Base-by-base conservation (phyloP, 306 rosid species). In the Lablab purpureus region DNA sequence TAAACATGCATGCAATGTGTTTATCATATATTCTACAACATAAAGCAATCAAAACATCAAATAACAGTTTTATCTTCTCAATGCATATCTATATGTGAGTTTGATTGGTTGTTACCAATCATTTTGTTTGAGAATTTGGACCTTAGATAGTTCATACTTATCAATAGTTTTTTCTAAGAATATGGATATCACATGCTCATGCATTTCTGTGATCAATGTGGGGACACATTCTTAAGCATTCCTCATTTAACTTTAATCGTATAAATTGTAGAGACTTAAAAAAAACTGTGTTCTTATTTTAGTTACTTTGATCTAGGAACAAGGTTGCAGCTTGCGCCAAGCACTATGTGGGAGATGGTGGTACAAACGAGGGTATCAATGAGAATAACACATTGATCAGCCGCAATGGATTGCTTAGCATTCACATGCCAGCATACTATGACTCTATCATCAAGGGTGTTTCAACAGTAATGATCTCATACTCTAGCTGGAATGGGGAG, bases 321-420 rank as follows among this genome's bases (percentile, higher is more conserved):
- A 95, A 95, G 84, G 91, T 95, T 82, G 97, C 96, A 25, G 99
- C 99, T 62, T 95, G 99, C 82, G 98, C 97, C 55, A 95, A 95
- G 94, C 99, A 95, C 79, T 95, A 71, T 46, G 66, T 95, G 52
- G 99, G 99, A 80, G 99, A 95, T 77, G 99, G 99, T 47, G 99
- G 99, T 80, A 95, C 99, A 17, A 89, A 66, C 76, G 84, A 80
- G 83, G 99, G 99, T 55, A 87, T 95, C 67, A 89, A 95, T 67
- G 98, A 95, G 87, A 87, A 92, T 87, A 95, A 95, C 80, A 95
- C 99, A 15, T 28, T 90, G n/a, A 78, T 85, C 37, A 63, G 17
- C 81, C 87, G n/a, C 70, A 78, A 87, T 37, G 97, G 90, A 49
- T 81, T 95, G 90, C 83, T 83, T 45, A 54, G 51, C 21, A 77